A percentile compares a stretch with the other conserved stretches of the same genome.
These are phyloP conservation scores for Mycena albidolilacea DNA, from an alignment of 768 basidiomycete genomes.

Conservation along the genomic window DNA sequence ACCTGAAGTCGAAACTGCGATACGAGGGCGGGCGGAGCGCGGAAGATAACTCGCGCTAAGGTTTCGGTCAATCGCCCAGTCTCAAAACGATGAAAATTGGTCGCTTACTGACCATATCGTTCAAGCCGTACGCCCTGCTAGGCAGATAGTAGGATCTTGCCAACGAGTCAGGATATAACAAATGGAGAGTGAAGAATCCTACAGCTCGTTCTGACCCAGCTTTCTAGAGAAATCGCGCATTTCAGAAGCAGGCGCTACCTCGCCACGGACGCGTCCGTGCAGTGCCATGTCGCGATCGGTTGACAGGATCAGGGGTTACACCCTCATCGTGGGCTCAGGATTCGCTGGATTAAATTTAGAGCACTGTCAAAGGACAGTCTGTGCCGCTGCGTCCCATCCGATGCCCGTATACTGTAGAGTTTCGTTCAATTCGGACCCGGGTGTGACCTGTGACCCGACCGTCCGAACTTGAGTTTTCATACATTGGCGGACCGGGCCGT, in stretches of 20 bases:
- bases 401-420: too few relatives aligned
- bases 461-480: too few relatives aligned
- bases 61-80: conserved; percentile 5
- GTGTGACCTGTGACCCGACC: too few relatives aligned
- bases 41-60: conserved; percentile 24
- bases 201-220: conserved; percentile 33
- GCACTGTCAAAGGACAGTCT: too few relatives aligned
- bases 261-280: neutral
- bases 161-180: neutral
- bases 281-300: conserved; percentile 9
- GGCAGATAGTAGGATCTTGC: conserved; percentile 31
- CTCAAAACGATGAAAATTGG: neutral
- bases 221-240: conserved; percentile 13
- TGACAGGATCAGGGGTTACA: neutral
- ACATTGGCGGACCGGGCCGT: too few relatives aligned
- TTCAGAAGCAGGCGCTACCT: neutral
- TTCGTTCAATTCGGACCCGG: too few relatives aligned
- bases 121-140: conserved; percentile 30
- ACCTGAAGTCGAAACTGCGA: conserved; percentile 27
- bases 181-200: neutral
- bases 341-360: too few relatives aligned
- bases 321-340: too few relatives aligned
- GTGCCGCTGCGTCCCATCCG: too few relatives aligned
- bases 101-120: conserved; percentile 34
- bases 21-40: conserved; percentile 25